phyloP scores from a whole-genome alignment of 192 early-diverging fungal genomes.

The Coemansia sp. region DNA sequence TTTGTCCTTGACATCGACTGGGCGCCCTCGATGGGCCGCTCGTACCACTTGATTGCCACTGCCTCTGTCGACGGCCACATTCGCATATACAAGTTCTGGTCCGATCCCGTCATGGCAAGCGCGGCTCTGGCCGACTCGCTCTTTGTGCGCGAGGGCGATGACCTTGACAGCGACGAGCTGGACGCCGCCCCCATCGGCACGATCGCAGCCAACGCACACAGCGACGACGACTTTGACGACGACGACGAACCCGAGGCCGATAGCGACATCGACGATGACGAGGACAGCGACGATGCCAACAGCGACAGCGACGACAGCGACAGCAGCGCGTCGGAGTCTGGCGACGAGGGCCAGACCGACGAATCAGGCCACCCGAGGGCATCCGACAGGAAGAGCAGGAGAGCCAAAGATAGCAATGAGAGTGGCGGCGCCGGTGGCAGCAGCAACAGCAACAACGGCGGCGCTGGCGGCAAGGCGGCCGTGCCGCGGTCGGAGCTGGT shows the following conservation, averaged over 20 bases:
- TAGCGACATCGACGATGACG: constrained; percentile 16
- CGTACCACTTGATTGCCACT: constrained; percentile 52
- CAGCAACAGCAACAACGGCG: neutral
- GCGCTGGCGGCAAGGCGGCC: neutral
- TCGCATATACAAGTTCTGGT: constrained; percentile 52
- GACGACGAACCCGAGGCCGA: constrained; percentile 16
- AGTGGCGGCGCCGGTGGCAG: too few relatives aligned
- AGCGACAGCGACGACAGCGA: constrained; percentile 10
- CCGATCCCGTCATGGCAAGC: constrained; percentile 20
- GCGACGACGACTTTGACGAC: constrained; percentile 13
- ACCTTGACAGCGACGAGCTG: constrained; percentile 7
- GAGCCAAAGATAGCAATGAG: too few relatives aligned
- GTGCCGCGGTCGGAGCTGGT: constrained; percentile 41
- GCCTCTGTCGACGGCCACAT: constrained; percentile 44
- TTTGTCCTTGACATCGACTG: constrained; percentile 54
- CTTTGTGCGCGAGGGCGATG: constrained; percentile 35
- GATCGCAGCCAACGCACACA: neutral
- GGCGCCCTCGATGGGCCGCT: constrained; percentile 56
- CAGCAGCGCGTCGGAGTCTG: constrained; percentile 4
- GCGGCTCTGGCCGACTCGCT: constrained; percentile 22
- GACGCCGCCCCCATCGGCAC: neutral
- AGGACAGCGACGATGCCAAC: constrained; percentile 11
- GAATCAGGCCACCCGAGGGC: neutral
- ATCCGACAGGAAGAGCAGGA: neutral
- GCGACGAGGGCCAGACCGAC: neutral